Percentiles rank a stretch among this genome's conserved stretches.
Evolutionary conservation across 176 grass and related monocot genomes (phyloP).

Genomic region (Oryza meridionalis): DNA sequence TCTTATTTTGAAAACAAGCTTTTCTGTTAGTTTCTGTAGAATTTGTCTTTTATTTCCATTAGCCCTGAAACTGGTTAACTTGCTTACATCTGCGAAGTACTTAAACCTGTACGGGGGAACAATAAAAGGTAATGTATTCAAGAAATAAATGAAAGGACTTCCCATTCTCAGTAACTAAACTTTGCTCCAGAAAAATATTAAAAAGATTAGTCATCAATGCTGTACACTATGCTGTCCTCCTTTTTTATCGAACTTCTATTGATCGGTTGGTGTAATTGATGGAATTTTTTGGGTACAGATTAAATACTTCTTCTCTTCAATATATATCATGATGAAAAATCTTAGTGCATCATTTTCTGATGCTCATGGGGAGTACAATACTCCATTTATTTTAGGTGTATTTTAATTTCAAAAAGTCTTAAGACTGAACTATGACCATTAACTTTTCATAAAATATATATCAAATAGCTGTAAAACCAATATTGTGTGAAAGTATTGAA

Average conservation of each 20-base stretch:
- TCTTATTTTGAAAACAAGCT: not conserved
- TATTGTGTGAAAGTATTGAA: no score
- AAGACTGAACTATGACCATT: no score
- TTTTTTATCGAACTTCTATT: not conserved
- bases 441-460: no score
- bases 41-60: not conserved
- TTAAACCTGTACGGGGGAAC: not conserved
- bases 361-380: not conserved
- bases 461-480: no score
- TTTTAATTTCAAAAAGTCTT: no score
- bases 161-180: not conserved
- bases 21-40: not conserved
- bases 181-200: constrained; percentile 1
- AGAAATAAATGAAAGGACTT: not conserved
- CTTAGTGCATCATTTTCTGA: not conserved
- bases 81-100: not conserved
- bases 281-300: not conserved
- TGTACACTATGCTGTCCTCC: not conserved
- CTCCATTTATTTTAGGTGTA: no score
- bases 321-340: not conserved
- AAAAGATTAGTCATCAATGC: not conserved
- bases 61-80: not conserved
- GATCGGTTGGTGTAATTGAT: not conserved
- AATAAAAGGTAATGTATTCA: not conserved
- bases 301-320: not conserved